Evolutionary conservation across 306 rosid species (phyloP).

Genomic region (Ammopiptanthus mongolicus): DNA sequence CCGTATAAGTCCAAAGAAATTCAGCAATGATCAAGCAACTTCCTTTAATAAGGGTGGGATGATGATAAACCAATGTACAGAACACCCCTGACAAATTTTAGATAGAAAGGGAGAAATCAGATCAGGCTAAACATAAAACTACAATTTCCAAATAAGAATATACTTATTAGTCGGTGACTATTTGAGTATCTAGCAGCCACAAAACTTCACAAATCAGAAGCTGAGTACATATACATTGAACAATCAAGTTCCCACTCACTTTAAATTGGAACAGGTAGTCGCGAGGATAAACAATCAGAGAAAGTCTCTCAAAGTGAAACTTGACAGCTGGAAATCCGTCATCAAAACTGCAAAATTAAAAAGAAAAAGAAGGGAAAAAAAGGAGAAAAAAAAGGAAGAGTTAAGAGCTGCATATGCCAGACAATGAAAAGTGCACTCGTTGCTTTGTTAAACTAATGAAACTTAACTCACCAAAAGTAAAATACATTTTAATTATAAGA

Average conservation of each 20-base stretch:
- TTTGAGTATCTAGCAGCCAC: not conserved
- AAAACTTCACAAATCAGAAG: conserved; percentile 3
- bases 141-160: conserved; percentile 3
- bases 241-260: conserved; percentile 32
- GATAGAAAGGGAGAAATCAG: not conserved
- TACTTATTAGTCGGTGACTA: not conserved
- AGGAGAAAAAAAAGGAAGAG: no score
- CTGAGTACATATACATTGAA: not conserved
- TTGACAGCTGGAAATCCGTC: conserved; percentile 59
- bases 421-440: no score
- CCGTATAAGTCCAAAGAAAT: no score
- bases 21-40: no score
- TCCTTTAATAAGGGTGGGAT: not conserved
- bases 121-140: not conserved
- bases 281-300: conserved; percentile 52
- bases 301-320: conserved; percentile 50
- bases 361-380: no score
- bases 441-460: no score
- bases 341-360: conserved; percentile 53
- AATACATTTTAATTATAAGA: no score
- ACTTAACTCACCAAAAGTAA: no score
- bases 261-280: conserved; percentile 58
- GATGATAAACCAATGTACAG: not conserved
- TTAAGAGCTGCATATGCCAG: conserved; percentile 9
- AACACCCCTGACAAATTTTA: not conserved